Percentiles rank a stretch among this genome's conserved stretches.
phyloP scores from a whole-genome alignment of 1,284 basidiomycete genomes.

The Pseudozyma sp. region DNA sequence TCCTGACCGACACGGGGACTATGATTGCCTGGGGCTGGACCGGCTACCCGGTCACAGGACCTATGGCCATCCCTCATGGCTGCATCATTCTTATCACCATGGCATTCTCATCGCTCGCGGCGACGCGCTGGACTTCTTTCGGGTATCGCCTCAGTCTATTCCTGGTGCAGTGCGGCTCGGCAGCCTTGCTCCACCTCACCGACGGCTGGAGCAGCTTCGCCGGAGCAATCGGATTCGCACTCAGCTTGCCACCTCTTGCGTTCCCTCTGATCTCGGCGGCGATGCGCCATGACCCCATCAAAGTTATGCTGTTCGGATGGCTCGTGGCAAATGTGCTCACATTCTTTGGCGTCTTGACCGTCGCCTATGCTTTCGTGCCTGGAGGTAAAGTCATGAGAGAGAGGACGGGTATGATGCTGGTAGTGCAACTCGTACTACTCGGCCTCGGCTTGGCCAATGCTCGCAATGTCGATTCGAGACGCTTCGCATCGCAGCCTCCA shows the following conservation, averaged over 20 bases:
- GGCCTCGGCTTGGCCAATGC: conserved; percentile 36
- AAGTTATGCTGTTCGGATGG: conserved; percentile 56
- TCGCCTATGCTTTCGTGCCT: conserved; percentile 94
- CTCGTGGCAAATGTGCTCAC: conserved; percentile 53
- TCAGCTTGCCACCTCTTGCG: conserved; percentile 72
- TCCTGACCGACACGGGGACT: conserved; percentile 83
- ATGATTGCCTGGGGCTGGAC: conserved; percentile 92
- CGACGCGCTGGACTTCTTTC: conserved; percentile 50
- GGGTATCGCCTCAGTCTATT: conserved; percentile 34
- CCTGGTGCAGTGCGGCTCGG: conserved; percentile 59
- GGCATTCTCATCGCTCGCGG: conserved; percentile 70
- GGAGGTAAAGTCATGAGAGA: conserved; percentile 83
- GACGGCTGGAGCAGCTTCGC: conserved; percentile 81
- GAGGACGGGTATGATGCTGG: conserved; percentile 74
- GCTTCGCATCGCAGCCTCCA: conserved; percentile 3
- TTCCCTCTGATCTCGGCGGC: conserved; percentile 49
- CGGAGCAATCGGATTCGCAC: conserved; percentile 77
- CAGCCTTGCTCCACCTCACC: conserved; percentile 72
- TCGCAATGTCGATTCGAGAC: conserved; percentile 22
- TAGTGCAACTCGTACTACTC: conserved; percentile 34
- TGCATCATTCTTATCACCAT: conserved; percentile 57
- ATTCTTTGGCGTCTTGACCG: conserved; percentile 75
- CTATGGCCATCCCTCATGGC: conserved; percentile 78
- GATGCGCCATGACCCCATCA: conserved; percentile 57
- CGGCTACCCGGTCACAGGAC: conserved; percentile 78